A percentile compares a stretch with the other conserved stretches of the same genome.
Evolutionary conservation across 306 rosid genomes (phyloP).

Genomic region (Vigna radiata): DNA sequence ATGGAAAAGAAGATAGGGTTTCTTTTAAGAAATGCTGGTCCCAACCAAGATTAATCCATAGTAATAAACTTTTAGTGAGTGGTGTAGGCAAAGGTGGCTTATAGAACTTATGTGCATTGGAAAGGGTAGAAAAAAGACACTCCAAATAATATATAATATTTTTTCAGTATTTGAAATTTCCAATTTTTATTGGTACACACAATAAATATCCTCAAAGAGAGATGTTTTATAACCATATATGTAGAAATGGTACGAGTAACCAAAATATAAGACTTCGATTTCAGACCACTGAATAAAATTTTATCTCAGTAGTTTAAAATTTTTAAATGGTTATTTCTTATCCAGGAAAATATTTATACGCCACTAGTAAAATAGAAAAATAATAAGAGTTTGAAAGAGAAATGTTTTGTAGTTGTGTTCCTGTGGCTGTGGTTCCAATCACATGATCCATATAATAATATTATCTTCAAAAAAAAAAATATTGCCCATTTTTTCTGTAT

Average conservation of each 20-base stretch:
- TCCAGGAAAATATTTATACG: background rate
- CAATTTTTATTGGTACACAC: background rate
- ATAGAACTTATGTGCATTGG: background rate
- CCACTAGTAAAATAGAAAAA: background rate
- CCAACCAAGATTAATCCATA: constrained; percentile 2
- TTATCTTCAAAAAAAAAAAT: background rate
- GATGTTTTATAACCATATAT: no score
- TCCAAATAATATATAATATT: background rate
- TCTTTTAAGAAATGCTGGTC: constrained; percentile 14
- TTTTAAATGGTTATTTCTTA: background rate
- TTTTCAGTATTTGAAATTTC: background rate
- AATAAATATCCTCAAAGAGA: background rate
- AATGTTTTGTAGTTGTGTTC: background rate
- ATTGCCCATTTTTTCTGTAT: background rate
- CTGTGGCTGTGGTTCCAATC: constrained; percentile 5
- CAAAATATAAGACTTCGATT: background rate
- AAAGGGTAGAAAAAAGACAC: background rate
- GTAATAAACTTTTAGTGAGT: background rate
- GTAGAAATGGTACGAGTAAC: no score
- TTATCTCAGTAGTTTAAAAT: background rate
- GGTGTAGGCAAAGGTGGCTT: background rate
- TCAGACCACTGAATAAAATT: background rate
- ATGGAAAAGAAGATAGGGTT: background rate
- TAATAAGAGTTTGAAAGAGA: background rate
- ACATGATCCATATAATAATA: background rate